Evolutionary conservation across 106 monocot species (phyloP), one percentile per base, ranked within the genome.

Genomic region (Acorus gramineus): DNA sequence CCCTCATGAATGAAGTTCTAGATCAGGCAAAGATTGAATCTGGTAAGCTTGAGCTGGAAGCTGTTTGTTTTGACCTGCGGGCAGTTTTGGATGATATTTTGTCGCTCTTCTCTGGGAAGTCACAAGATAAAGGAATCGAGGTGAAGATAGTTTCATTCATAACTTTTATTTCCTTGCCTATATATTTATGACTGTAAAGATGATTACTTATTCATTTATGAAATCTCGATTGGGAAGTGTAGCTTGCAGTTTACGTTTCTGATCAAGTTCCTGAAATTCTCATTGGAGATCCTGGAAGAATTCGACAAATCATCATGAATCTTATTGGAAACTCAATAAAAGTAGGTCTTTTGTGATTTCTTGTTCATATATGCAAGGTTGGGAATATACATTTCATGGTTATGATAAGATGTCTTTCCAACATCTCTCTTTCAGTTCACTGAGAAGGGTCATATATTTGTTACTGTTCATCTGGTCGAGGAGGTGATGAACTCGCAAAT

Each of bases 11-110:
- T 67, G 92, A 89, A 69, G 98, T 99, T 55, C 85, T 99, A 10
- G 98, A 99, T 80, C 98, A 92, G 53, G 85, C 98, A 68, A 99
- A 99, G 73, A 89, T 99, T 60, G 98, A 99, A 55, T 92, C 92
- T 59, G 98, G 98, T 59, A 99, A 99, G 71, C 98, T 99, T 58
- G 98, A 99, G 64, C 92, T 99, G 68, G 98, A 99, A 64, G 83
- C 84, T 55, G 98, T 84, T 44, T 81, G 61, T n/a, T 99, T 99
- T 63, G 85, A 99, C 11, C 68, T 99, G 63, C 71, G 89, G 28
- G 71, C 83, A 50, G 63, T 99, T 77, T 78, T 92, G 60, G 98
- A 99, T 72, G 92, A 99, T 69, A 76, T 87, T 8, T 73, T 99
- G 49, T 99, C 98, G 44, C 92, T 99, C 47, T 88, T 99, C 68